These are phyloP conservation scores for Arabidopsis arenosa DNA, from an alignment of 345 rosid genomes.

Conservation along the genomic window DNA sequence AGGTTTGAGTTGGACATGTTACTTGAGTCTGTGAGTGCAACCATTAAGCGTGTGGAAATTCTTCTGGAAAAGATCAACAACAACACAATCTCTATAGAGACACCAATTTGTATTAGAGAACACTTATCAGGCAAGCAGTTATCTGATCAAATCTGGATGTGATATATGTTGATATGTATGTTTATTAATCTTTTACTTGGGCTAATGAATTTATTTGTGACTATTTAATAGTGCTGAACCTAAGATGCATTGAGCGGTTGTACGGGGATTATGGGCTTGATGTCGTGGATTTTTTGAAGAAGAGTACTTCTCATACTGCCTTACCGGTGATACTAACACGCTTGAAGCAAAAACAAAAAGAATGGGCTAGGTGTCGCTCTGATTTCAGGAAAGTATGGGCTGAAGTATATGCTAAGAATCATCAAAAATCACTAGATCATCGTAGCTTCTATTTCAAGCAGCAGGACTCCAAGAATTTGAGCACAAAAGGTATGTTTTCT, in stretches of 20 bases:
- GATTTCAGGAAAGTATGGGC: conserved; percentile 99
- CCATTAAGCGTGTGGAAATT: conserved; percentile 82
- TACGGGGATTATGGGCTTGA: conserved; percentile 98
- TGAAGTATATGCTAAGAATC: conserved; percentile 92
- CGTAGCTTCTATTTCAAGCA: conserved; percentile 99
- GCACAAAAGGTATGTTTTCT: conserved; percentile 79
- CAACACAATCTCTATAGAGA: conserved; percentile 63
- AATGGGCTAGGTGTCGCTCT: conserved; percentile 95
- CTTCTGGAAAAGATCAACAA: conserved; percentile 78
- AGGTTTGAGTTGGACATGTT: conserved; percentile 99
- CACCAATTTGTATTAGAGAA: conserved; percentile 71
- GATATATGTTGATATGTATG: conserved; percentile 6
- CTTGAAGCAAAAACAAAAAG: conserved; percentile 98
- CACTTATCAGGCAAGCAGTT: conserved; percentile 74
- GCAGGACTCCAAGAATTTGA: conserved; percentile 92
- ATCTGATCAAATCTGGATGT: conserved; percentile 20
- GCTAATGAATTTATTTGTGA: conserved; percentile 35
- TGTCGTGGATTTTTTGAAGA: conserved; percentile 85
- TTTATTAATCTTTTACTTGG: conserved; percentile 15
- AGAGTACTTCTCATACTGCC: conserved; percentile 75
- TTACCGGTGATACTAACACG: conserved; percentile 95
- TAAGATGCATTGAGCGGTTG: conserved; percentile 94
- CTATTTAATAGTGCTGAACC: conserved; percentile 67
- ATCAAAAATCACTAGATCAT: conserved; percentile 96
- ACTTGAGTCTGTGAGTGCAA: conserved; percentile 83